A percentile compares a stretch with the other conserved stretches of the same genome.
These are phyloP conservation scores for Dactylonectria macrodidyma DNA, from an alignment of 2,329 filamentous ascomycete genomes.

Conservation along the genomic window DNA sequence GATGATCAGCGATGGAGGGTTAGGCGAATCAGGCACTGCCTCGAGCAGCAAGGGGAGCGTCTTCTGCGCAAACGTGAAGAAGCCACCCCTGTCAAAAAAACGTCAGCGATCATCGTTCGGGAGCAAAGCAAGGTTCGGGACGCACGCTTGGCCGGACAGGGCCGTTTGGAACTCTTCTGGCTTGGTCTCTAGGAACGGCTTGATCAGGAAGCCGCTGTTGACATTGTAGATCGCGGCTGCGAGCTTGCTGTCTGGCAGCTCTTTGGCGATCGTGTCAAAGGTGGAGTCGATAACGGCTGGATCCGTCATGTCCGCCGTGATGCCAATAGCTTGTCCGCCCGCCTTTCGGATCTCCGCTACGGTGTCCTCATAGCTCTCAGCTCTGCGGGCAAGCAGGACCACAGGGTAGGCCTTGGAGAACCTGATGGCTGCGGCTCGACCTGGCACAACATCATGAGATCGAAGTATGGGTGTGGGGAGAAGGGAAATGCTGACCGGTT, in stretches of 20 bases:
- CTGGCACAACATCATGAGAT: slow-evolving; percentile 41
- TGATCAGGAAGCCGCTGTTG: neutral
- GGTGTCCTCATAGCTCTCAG: slow-evolving; percentile 74
- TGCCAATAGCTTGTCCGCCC: slow-evolving; percentile 72
- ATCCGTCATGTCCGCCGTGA: neutral
- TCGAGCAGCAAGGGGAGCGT: slow-evolving; percentile 79
- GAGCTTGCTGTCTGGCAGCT: neutral
- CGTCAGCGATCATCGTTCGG: slow-evolving; percentile 73
- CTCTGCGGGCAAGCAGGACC: slow-evolving; percentile 80
- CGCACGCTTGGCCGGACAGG: neutral
- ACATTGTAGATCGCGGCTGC: neutral
- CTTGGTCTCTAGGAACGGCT: neutral
- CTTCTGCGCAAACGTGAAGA: slow-evolving; percentile 82
- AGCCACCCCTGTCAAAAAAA: slow-evolving; percentile 64
- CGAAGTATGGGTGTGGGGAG: too few relatives aligned
- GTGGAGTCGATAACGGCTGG: neutral
- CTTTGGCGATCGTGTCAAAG: neutral
- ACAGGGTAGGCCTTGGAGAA: slow-evolving; percentile 79
- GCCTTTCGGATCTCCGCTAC: slow-evolving; percentile 76
- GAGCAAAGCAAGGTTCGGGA: neutral
- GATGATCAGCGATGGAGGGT: slow-evolving; percentile 86
- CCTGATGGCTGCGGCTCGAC: slow-evolving; percentile 65
- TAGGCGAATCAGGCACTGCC: slow-evolving; percentile 63
- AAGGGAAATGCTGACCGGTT: too few relatives aligned
- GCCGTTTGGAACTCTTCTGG: neutral